These are phyloP conservation scores for Phytophthora lateralis DNA, from an alignment of 352 stramenopile genomes.

Conservation along the genomic window DNA sequence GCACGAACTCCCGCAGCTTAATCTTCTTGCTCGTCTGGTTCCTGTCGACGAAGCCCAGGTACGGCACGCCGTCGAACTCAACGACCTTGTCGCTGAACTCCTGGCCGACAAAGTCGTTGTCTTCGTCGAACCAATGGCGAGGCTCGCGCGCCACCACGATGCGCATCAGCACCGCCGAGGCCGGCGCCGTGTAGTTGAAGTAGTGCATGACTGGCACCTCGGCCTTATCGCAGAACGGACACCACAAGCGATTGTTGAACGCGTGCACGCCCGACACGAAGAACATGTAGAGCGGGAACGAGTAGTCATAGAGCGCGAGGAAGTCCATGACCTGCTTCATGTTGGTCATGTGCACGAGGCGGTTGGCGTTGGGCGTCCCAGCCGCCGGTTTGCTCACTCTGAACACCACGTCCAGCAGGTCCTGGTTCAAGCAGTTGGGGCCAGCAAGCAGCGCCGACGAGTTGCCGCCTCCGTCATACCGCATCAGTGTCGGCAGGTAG, in stretches of 20 bases:
- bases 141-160: slow-evolving; percentile 63
- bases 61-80: slow-evolving; percentile 69
- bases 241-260: slow-evolving; percentile 86
- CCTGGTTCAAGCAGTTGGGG: slow-evolving; percentile 63
- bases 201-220: slow-evolving; percentile 79
- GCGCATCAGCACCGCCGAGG: slow-evolving; percentile 57
- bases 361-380: slow-evolving; percentile 48
- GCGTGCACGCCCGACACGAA: slow-evolving; percentile 74
- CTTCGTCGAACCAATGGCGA: slow-evolving; percentile 75
- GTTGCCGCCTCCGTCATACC: slow-evolving; percentile 80
- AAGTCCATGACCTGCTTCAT: slow-evolving; percentile 54
- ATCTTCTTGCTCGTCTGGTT: slow-evolving; percentile 48
- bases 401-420: slow-evolving; percentile 77
- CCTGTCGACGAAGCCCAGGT: slow-evolving; percentile 55
- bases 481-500: slow-evolving; percentile 75
- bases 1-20: slow-evolving; percentile 47
- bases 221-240: slow-evolving; percentile 77
- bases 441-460: slow-evolving; percentile 74
- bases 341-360: slow-evolving; percentile 50
- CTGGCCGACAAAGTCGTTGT: slow-evolving; percentile 68
- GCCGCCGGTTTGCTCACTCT: slow-evolving; percentile 48
- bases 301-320: slow-evolving; percentile 64
- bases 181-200: slow-evolving; percentile 73
- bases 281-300: slow-evolving; percentile 76
- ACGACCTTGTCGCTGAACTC: slow-evolving; percentile 66